Base-by-base conservation (phyloP, 306 rosid species). In the Prunus armeniaca region DNA sequence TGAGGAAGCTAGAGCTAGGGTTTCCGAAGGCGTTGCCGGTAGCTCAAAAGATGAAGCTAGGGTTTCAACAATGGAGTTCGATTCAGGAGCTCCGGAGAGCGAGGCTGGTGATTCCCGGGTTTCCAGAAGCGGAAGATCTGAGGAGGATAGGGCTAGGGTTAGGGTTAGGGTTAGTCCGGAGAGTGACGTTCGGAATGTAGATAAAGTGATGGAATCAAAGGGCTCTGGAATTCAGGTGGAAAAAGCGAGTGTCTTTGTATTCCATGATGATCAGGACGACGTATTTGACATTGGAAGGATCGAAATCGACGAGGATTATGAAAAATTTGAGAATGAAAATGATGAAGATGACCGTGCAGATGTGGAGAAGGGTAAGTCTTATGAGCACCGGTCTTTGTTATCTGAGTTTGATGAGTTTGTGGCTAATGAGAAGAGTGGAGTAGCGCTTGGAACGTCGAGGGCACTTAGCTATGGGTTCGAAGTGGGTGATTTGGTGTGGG, bases 401-500 rank as follows among this genome's bases (percentile, higher is more conserved):
- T 76, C 88, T 0, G 97, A 92, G 76, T 94, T 94, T 27, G 98
- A 94, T 45, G 95, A 86, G 20, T 94, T 71, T 76, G 96, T 90
- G 6, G 95, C 97, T 1, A 82, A 86, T n/a, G 96, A 90, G 82
- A 84, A 84, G 32, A 87, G 84, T 68, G 93, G 86, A 0, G 78
- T 81, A 49, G 78, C 73, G 0, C 65, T 74, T 2, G 93, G 90
- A 41, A 81, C 85, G 20, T 80, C 90, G 60, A 91, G 91, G 77
- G 93, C 87, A 30, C 57, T 84, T 61, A 90, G 89, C 27, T 82
- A 74, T 61, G 98, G 97, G 56, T 84, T 89, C 34, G 97, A 96
- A 78, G 83, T 87, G 5, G 99, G 98, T 12, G 99, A 96, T 72
- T 71, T 96, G 93, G 97, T 96, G 2, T 96, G 99, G 99, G 99